These are phyloP conservation scores for Paramecium caudatum DNA, from an alignment of 73 alveolate species.

Conservation along the genomic window DNA sequence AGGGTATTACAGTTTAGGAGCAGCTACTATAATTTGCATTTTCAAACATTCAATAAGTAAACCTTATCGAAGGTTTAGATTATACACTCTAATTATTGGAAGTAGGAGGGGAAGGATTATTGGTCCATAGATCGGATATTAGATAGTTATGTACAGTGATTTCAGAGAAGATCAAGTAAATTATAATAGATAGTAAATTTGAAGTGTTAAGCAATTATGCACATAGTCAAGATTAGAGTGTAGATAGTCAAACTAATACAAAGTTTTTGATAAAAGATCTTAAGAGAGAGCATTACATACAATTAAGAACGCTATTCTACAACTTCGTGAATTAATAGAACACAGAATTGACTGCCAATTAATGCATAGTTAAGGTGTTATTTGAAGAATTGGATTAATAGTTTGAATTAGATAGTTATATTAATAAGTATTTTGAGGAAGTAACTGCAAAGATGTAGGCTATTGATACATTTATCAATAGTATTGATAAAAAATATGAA, in stretches of 20 bases:
- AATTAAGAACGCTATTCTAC: conserved; percentile 35
- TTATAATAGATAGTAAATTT: not conserved
- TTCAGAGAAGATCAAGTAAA: conserved; percentile 5
- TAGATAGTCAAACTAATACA: not conserved
- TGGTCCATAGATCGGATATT: conserved; percentile 49
- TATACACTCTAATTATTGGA: not conserved
- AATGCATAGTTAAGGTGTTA: conserved; percentile 25
- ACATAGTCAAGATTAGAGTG: conserved; percentile 37
- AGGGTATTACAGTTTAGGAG: conserved; percentile 47
- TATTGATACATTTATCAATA: not conserved
- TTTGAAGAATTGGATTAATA: conserved; percentile 57
- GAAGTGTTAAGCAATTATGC: conserved; percentile 49
- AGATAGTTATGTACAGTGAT: not conserved
- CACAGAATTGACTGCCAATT: not conserved
- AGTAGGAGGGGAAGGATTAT: conserved; percentile 53
- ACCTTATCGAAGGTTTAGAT: conserved; percentile 55
- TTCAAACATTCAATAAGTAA: not conserved
- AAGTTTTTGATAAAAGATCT: conserved; percentile 24
- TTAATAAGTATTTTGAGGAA: conserved; percentile 42
- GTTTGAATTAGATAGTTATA: conserved; percentile 52
- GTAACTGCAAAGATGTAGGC: conserved; percentile 29
- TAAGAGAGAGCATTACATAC: conserved; percentile 44
- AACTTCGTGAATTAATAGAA: not conserved
- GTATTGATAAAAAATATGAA: not conserved
- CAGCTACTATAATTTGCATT: not conserved